These are phyloP conservation scores for Bipolaris bicolor DNA, from an alignment of 2,329 filamentous ascomycete genomes.

Conservation along the genomic window DNA sequence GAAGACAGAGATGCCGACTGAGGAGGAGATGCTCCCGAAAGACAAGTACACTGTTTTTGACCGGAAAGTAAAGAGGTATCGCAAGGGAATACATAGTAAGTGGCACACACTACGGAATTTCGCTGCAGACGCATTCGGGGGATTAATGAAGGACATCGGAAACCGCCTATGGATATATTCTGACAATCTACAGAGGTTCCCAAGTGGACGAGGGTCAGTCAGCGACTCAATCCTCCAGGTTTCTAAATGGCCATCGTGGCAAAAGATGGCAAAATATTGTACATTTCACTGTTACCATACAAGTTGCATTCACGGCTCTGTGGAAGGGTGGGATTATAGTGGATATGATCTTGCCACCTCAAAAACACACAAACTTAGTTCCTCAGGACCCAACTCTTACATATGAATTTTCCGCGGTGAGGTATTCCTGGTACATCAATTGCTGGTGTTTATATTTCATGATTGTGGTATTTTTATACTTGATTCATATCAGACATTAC, in stretches of 20 bases:
- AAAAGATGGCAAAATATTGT: conserved; percentile 19
- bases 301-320: conserved; percentile 26
- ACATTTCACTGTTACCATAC: conserved; percentile 35
- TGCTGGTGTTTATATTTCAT: background rate
- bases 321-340: background rate
- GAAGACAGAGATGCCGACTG: conserved; percentile 95
- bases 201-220: conserved; percentile 93
- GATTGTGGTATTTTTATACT: background rate
- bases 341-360: background rate
- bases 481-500: background rate
- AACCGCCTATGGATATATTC: background rate
- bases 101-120: conserved; percentile 31
- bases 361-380: background rate
- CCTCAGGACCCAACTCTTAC: background rate
- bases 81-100: conserved; percentile 97
- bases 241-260: conserved; percentile 64
- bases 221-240: conserved; percentile 91
- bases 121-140: background rate
- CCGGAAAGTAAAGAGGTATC: conserved; percentile 91
- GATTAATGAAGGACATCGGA: background rate
- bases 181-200: conserved; percentile 55
- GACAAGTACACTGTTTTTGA: conserved; percentile 99
- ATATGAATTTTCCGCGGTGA: background rate
- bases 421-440: background rate
- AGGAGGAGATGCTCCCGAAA: conserved; percentile 91